phyloP scores from a whole-genome alignment of 768 basidiomycete genomes.

The Leccinum longicurvipes region DNA sequence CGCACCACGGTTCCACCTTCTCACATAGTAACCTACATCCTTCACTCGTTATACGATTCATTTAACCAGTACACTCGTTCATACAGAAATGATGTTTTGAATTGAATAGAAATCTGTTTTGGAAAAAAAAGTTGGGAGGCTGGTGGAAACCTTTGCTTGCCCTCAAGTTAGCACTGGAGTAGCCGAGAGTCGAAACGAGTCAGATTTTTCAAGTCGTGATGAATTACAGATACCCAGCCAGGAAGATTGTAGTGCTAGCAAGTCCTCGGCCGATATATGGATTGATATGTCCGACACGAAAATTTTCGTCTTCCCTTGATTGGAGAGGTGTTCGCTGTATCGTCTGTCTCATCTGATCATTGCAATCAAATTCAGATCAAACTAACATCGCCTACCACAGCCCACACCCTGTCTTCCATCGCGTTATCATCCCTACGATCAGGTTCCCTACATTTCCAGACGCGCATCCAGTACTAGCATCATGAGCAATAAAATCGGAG shows the following conservation, averaged over 20 bases:
- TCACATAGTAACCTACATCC: constrained; percentile 20
- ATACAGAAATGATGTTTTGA: constrained; percentile 14
- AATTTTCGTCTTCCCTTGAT: background rate
- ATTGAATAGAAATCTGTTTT: constrained; percentile 25
- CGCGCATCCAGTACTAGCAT: background rate
- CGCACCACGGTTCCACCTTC: constrained; percentile 11
- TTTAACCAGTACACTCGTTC: constrained; percentile 28
- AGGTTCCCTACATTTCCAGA: constrained; percentile 1
- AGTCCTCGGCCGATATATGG: constrained; percentile 11
- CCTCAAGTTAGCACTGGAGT: background rate
- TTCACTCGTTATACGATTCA: constrained; percentile 24
- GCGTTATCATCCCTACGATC: background rate
- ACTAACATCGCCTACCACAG: background rate
- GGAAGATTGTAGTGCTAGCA: background rate
- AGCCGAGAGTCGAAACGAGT: background rate
- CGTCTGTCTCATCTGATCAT: constrained; percentile 14
- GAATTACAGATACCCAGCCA: background rate
- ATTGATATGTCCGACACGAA: background rate
- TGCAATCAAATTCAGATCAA: constrained; percentile 7
- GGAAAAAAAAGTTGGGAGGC: background rate
- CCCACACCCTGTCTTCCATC: background rate
- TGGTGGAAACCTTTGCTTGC: background rate
- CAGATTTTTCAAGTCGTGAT: background rate
- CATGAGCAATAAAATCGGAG: constrained; percentile 15
- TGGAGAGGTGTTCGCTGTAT: background rate